Conservation (phyloP, 2,329 filamentous ascomycete species). For the Ascochyta clinopodiicola region DNA sequence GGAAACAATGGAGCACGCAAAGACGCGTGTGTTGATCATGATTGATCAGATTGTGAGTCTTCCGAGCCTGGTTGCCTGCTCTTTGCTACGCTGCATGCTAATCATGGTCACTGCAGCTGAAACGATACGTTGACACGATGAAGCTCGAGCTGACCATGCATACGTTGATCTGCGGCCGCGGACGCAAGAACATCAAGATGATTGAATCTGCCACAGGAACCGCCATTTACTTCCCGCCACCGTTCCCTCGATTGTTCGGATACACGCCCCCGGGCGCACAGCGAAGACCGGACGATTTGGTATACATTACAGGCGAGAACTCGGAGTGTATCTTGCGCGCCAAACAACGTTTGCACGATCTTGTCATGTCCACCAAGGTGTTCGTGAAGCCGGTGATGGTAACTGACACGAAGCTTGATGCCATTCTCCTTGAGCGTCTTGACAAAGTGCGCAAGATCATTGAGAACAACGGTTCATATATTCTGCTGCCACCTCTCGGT, state of each 20-base stretch:
- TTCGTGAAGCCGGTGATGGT: constrained; percentile 89
- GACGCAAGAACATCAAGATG: constrained; percentile 95
- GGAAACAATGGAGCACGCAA: constrained; percentile 94
- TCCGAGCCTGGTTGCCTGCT: constrained; percentile 25
- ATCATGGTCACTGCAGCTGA: constrained; percentile 61
- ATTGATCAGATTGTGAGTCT: constrained; percentile 86
- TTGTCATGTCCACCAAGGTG: constrained; percentile 77
- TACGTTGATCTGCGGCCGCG: constrained; percentile 89
- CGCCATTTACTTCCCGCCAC: constrained; percentile 96
- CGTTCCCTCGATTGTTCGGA: constrained; percentile 89
- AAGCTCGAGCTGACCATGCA: constrained; percentile 87
- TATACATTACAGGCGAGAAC: constrained; percentile 92
- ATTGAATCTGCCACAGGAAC: constrained; percentile 96
- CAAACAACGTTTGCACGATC: constrained; percentile 88
- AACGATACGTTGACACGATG: constrained; percentile 76
- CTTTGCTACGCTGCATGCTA: constrained; percentile 42
- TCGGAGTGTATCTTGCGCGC: constrained; percentile 84
- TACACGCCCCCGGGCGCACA: constrained; percentile 85
- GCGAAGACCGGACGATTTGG: constrained; percentile 83
- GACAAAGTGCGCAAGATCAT: constrained; percentile 99
- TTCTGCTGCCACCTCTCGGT: constrained; percentile 87
- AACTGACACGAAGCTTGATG: constrained; percentile 91
- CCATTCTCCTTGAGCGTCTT: constrained; percentile 85
- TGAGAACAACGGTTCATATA: constrained; percentile 93
- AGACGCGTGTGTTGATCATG: constrained; percentile 94